Conservation (phyloP, 139 green algal genomes). For the Edaphochlamys debaryana region DNA sequence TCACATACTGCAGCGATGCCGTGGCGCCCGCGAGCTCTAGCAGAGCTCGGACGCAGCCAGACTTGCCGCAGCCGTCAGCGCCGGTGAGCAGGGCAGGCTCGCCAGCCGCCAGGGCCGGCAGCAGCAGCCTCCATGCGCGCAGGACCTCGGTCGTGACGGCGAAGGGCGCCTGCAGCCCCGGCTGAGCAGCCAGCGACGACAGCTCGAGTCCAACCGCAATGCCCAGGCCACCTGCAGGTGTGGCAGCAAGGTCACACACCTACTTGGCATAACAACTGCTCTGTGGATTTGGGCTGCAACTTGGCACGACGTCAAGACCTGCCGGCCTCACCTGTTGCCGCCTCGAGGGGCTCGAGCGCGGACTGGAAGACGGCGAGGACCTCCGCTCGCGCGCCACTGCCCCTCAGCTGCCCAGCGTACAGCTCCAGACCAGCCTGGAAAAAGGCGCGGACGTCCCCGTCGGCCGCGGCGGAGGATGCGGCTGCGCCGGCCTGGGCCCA, state of each 20-base stretch:
- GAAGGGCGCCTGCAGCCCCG: slow-evolving; percentile 33
- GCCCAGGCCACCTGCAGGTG: no score
- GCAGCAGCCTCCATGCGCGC: slow-evolving; percentile 22
- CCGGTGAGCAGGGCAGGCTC: slow-evolving; percentile 24
- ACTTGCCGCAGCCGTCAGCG: slow-evolving; percentile 45
- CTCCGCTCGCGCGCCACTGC: neutral
- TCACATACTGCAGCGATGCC: slow-evolving; percentile 38
- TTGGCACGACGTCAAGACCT: neutral
- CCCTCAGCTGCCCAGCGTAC: slow-evolving; percentile 3
- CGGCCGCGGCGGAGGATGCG: neutral
- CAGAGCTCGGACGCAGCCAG: slow-evolving; percentile 22
- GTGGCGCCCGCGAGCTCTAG: neutral
- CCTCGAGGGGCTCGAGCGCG: neutral
- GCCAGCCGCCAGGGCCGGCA: neutral
- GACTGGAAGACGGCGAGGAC: neutral
- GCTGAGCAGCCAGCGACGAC: neutral
- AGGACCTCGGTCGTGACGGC: slow-evolving; percentile 5
- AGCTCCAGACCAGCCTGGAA: neutral
- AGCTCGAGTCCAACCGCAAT: no score
- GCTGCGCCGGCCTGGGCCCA: neutral
- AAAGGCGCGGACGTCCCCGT: no score
- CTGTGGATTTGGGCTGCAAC: no score
- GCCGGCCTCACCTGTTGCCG: no score
- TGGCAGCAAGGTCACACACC: no score
- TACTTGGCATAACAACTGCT: no score